Base-by-base conservation (phyloP, 2,329 filamentous ascomycete genomes). In the Verticillium nubilum region DNA sequence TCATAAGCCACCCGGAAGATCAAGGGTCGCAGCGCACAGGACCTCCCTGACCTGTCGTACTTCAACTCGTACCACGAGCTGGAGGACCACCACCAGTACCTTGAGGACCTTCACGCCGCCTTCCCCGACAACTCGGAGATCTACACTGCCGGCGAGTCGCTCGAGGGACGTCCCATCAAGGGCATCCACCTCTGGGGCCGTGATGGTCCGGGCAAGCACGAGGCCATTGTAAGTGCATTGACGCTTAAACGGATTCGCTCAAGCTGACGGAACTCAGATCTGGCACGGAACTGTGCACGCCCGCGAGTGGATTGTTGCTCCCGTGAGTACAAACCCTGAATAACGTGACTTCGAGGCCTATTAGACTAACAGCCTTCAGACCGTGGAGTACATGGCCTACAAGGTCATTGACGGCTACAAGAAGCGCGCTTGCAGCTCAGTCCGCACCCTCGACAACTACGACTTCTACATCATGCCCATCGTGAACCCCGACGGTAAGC, bases 381-480 rank as follows among this genome's bases (percentile, higher is more conserved):
- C 70, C 19, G 70, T 73, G 50, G 79, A 82, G 65, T 82, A 80
- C 66, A 67, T 80, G 19, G 73, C 76, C 19, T 76, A 73, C 60
- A 68, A 69, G 25, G 69, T 83, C 37, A 67, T 82, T 25, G 70
- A 70, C 29, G 75, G 75, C 25, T 80, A 81, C 62, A 66, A 65
- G 42, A 68, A 67, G 42, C 69, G 70, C 26, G 29, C 56, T 17
- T 67, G 72, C 17, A 64, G 72, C 19, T 73, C 69, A 26, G 72
- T 78, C 7, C 74, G 73, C 42, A 68, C 71, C 63, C 74, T 85
- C 54, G 76, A 85, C 68, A 79, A 76, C 56, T 85, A 82, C 68
- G 84, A 87, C 73, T 82, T 84, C 69, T 87, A 83, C 72, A 80
- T 87, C 64, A 74, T 82, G 64, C 78, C 80, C 2, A 68, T 83